phyloP scores from a whole-genome alignment of 2,329 filamentous ascomycete species.

The Stylonectria norvegica region DNA sequence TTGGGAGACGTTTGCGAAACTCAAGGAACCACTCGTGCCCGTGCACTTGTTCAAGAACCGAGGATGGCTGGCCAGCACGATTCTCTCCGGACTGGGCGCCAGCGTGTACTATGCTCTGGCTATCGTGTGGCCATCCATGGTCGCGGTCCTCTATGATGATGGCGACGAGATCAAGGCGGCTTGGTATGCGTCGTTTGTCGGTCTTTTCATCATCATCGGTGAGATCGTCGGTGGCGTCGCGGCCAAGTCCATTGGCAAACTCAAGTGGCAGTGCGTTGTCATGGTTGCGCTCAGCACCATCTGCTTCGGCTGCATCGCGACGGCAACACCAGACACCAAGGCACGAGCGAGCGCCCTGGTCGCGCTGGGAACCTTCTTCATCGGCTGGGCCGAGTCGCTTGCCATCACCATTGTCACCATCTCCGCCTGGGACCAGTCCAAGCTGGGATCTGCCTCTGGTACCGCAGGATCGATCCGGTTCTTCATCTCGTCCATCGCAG shows the following conservation, averaged over 20 bases:
- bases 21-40: slow-evolving; percentile 35
- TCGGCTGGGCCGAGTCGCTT: slow-evolving; percentile 35
- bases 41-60: slow-evolving; percentile 35
- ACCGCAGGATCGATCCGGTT: slow-evolving; percentile 37
- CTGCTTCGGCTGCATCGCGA: slow-evolving; percentile 30
- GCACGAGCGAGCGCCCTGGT: slow-evolving; percentile 27
- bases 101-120: slow-evolving; percentile 38
- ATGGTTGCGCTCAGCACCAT: slow-evolving; percentile 27
- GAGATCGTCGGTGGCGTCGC: slow-evolving; percentile 26
- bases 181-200: slow-evolving; percentile 27
- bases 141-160: slow-evolving; percentile 30
- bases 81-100: slow-evolving; percentile 34
- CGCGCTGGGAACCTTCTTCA: slow-evolving; percentile 31
- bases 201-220: slow-evolving; percentile 27
- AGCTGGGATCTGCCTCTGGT: slow-evolving; percentile 34
- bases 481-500: slow-evolving; percentile 32
- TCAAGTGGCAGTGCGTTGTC: slow-evolving; percentile 33
- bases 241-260: slow-evolving; percentile 26
- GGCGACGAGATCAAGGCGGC: slow-evolving; percentile 20
- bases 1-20: slow-evolving; percentile 25
- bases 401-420: slow-evolving; percentile 35
- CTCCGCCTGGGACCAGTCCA: slow-evolving; percentile 32
- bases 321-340: slow-evolving; percentile 26
- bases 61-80: slow-evolving; percentile 29
- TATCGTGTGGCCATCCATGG: slow-evolving; percentile 36